phyloP scores from a whole-genome alignment of 108 stramenopile species.

The Pseudonitzschia pungens region DNA sequence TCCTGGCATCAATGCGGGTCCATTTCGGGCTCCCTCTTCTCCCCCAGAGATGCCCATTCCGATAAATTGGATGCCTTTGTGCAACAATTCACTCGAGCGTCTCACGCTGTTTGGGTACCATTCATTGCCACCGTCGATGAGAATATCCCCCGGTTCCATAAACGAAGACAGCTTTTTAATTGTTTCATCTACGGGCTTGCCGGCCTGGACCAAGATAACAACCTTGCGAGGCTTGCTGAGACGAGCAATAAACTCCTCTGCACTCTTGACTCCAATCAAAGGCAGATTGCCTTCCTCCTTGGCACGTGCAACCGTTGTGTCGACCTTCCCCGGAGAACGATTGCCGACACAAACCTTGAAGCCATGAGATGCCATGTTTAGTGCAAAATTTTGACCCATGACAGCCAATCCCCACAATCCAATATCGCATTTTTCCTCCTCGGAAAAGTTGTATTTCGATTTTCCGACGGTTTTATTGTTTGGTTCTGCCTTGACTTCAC shows the following conservation, averaged over 20 bases:
- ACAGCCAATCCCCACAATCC: constrained; percentile 96
- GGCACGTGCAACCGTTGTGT: constrained; percentile 87
- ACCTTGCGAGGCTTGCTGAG: constrained; percentile 89
- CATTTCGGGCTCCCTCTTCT: constrained; percentile 96
- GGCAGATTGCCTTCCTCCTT: constrained; percentile 88
- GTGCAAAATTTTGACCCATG: constrained; percentile 98
- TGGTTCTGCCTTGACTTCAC: not conserved
- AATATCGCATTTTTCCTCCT: constrained; percentile 67
- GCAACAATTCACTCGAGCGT: constrained; percentile 69
- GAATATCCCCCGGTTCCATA: constrained; percentile 90
- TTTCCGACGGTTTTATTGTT: no score
- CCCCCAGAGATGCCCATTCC: constrained; percentile 98
- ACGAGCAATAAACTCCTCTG: constrained; percentile 70
- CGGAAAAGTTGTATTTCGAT: constrained; percentile 6
- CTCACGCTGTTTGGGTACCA: constrained; percentile 95
- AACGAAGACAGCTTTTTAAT: constrained; percentile 73
- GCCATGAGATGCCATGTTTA: constrained; percentile 90
- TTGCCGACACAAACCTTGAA: constrained; percentile 92
- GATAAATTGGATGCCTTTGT: constrained; percentile 87
- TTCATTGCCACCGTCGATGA: constrained; percentile 98
- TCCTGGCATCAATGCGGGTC: constrained; percentile 98
- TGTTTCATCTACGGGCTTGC: constrained; percentile 91
- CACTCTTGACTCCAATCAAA: constrained; percentile 66
- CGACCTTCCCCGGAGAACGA: constrained; percentile 90
- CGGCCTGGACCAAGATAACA: constrained; percentile 94